Base-by-base conservation (phyloP, 306 rosid species). In the Pachyrhizus erosus region DNA sequence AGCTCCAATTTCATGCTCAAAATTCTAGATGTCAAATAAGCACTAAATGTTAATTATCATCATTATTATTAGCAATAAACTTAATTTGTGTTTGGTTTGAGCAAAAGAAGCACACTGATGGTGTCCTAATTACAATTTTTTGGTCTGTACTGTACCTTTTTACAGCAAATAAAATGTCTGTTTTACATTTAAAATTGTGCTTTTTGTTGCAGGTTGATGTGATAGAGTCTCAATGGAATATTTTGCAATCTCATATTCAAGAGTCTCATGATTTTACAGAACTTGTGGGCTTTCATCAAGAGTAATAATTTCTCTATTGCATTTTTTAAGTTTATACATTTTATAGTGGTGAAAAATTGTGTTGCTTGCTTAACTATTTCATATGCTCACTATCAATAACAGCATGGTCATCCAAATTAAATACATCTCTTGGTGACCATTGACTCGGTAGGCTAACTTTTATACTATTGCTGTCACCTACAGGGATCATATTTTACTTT, bases 151-250 rank as follows among this genome's bases (percentile, higher is more conserved):
- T 29, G 54, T 45, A 52, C 70, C 80, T 54, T 54, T 43, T 46
- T 68, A 42, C 55, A 49, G 45, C 7, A 7, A 52, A 29, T 55
- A 60, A 34, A 23, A 17, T 17, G 46, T 43, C 52, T 54, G n/a
- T 75, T 40, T 76, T 31, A 49, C 46, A 61, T 55, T 80, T 73
- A 57, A 81, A 62, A 58, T 45, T 79, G n/a, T 78, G 60, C 45
- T 76, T 73, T 84, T 70, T 55, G n/a, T 83, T 77, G 76, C 86
- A 95, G 99, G 99, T 92, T 87, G 99, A 96, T 80, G 97, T 96
- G 51, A 92, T 93, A 86, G 99, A 96, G 92, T 92, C 98, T 62
- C 98, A 93, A 24, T 93, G 99, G 98, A 93, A 93, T 70, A 91
- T 92, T 84, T 89, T 96, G 88, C 98, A 96, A 85, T 89, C 90